Evolutionary conservation across 495 filamentous ascomycete species (phyloP).

Genomic region (Penicillium chermesinum): DNA sequence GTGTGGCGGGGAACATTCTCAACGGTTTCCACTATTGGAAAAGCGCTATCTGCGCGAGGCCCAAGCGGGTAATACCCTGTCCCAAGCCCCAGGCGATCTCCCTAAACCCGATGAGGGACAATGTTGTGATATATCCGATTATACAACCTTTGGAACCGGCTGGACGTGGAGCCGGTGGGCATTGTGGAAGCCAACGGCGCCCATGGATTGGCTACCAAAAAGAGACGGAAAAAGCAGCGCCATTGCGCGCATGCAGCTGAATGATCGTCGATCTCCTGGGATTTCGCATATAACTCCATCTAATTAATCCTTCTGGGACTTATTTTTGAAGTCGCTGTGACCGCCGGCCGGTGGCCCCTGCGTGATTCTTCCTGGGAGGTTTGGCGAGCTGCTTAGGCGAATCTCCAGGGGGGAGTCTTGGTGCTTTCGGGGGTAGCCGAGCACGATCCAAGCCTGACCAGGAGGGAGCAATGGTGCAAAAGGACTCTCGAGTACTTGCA

Average conservation of each 20-base stretch:
- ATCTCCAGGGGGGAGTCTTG: background rate
- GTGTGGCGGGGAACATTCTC: constrained; percentile 22
- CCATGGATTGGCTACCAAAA: constrained; percentile 21
- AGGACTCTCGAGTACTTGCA: background rate
- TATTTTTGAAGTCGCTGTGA: constrained; percentile 16
- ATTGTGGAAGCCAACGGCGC: constrained; percentile 17
- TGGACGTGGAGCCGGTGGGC: too few species aligned
- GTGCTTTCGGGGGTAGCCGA: background rate
- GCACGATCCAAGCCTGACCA: too few species aligned
- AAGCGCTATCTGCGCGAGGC: constrained; percentile 14
- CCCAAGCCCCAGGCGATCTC: constrained; percentile 17
- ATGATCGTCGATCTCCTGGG: constrained; percentile 9
- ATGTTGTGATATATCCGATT: constrained; percentile 7
- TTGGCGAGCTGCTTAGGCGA: background rate
- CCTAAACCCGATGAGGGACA: constrained; percentile 16
- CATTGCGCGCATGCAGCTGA: constrained; percentile 21
- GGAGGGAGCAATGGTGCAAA: too few species aligned
- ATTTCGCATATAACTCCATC: constrained; percentile 1
- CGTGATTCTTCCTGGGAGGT: background rate
- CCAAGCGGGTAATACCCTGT: constrained; percentile 15
- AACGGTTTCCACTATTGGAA: constrained; percentile 28
- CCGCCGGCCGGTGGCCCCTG: constrained; percentile 29
- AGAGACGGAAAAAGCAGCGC: constrained; percentile 1
- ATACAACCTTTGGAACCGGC: too few species aligned
- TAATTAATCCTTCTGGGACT: constrained; percentile 19